Evolutionary conservation across 768 basidiomycete species (phyloP).

Genomic region (Pluteus cervinus): DNA sequence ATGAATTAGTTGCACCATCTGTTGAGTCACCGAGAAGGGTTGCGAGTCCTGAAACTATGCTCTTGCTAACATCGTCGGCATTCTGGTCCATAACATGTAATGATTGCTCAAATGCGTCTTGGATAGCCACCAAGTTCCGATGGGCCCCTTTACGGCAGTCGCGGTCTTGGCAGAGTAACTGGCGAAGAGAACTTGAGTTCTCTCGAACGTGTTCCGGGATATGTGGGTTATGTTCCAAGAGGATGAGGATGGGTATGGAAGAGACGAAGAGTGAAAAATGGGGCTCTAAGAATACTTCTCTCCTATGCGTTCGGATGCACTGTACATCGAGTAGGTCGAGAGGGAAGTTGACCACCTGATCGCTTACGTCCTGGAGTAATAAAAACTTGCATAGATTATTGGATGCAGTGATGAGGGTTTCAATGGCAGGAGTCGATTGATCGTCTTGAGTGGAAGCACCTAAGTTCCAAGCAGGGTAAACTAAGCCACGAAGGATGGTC

Average conservation of each 20-base stretch:
- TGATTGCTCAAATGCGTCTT: conserved; percentile 61
- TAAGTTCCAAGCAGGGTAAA: conserved; percentile 74
- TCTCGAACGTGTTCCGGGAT: conserved; percentile 45
- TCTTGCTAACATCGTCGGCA: conserved; percentile 49
- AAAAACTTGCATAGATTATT: conserved; percentile 58
- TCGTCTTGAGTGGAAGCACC: conserved; percentile 34
- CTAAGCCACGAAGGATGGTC: conserved; percentile 64
- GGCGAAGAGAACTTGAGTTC: conserved; percentile 46
- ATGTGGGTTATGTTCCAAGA: conserved; percentile 56
- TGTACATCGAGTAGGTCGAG: conserved; percentile 60
- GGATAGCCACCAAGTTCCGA: conserved; percentile 65
- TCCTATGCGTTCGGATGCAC: conserved; percentile 61
- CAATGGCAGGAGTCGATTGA: conserved; percentile 34
- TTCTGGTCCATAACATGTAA: conserved; percentile 41
- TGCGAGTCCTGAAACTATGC: conserved; percentile 60
- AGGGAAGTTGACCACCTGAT: conserved; percentile 30
- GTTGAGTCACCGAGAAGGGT: conserved; percentile 62
- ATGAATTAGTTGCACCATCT: conserved; percentile 32
- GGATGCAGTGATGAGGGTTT: conserved; percentile 53
- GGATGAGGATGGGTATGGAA: conserved; percentile 64
- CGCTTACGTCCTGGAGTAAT: conserved; percentile 45
- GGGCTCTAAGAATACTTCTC: conserved; percentile 59
- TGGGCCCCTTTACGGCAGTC: conserved; percentile 76
- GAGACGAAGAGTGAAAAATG: conserved; percentile 60
- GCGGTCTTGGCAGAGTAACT: conserved; percentile 50